Evolutionary conservation across 2,329 filamentous ascomycete genomes (phyloP).

Genomic region (Aspergillus calidoustus): DNA sequence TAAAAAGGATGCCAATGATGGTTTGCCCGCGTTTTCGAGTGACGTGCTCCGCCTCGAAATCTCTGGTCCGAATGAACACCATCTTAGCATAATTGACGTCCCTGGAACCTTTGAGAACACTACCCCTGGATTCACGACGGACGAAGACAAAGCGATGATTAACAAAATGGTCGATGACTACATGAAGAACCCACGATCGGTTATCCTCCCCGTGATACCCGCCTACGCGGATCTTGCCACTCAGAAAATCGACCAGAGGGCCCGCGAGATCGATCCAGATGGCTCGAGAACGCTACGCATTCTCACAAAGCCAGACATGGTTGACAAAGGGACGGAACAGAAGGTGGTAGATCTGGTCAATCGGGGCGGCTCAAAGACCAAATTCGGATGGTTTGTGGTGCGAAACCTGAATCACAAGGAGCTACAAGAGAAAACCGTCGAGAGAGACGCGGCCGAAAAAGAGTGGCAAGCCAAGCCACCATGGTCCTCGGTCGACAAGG

Average conservation of each 20-base stretch:
- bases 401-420: constrained; percentile 2
- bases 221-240: constrained; percentile 51
- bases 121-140: constrained; percentile 38
- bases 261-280: constrained; percentile 38
- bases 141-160: constrained; percentile 43
- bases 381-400: not conserved
- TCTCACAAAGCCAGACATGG: constrained; percentile 65
- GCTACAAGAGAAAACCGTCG: not conserved
- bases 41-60: constrained; percentile 50
- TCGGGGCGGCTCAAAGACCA: not conserved
- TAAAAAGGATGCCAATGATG: not conserved
- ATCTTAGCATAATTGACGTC: constrained; percentile 52
- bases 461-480: not conserved
- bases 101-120: constrained; percentile 50
- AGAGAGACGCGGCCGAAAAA: not conserved
- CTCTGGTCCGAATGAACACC: constrained; percentile 43
- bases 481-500: constrained; percentile 1
- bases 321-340: constrained; percentile 39
- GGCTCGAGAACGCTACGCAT: constrained; percentile 49
- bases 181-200: constrained; percentile 43
- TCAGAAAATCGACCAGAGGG: constrained; percentile 51
- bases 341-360: constrained; percentile 19
- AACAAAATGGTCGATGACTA: constrained; percentile 43
- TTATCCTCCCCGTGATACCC: constrained; percentile 50
- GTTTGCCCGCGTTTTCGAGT: not conserved